Conservation (phyloP, 2,329 filamentous ascomycete species). For the Diaporthe capsici region DNA sequence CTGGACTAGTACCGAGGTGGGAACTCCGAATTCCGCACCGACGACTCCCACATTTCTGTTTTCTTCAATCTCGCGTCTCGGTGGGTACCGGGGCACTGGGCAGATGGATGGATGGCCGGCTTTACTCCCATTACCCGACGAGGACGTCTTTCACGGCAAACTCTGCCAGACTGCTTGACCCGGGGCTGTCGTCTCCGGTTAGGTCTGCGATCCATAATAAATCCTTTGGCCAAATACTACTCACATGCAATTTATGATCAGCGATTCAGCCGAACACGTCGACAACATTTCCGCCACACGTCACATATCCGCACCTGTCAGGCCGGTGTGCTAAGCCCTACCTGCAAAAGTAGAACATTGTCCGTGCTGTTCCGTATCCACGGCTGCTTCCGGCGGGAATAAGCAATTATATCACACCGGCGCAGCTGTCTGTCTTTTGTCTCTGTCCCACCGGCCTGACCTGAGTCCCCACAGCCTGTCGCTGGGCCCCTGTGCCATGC, state of each 20-base stretch:
- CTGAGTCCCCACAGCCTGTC: background rate
- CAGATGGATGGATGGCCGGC: background rate
- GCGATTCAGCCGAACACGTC: background rate
- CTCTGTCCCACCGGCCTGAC: background rate
- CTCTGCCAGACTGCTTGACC: background rate
- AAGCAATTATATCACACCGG: background rate
- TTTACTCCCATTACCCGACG: background rate
- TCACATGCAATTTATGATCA: background rate
- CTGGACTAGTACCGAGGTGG: conserved; percentile 17
- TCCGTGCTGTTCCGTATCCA: conserved; percentile 12
- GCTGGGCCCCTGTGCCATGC: background rate
- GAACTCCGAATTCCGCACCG: conserved; percentile 7
- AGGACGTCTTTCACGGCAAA: background rate
- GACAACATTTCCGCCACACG: background rate
- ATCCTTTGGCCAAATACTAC: background rate
- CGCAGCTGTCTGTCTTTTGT: background rate
- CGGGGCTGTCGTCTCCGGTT: background rate
- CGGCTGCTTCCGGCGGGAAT: conserved; percentile 14
- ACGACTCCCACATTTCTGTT: conserved; percentile 5
- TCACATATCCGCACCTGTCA: background rate
- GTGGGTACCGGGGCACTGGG: background rate
- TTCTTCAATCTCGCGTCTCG: conserved; percentile 26
- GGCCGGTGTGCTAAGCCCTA: background rate
- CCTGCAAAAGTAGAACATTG: background rate
- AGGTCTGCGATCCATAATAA: background rate